phyloP scores from a whole-genome alignment of 257 asterid genomes.

The Haberlea rhodopensis region DNA sequence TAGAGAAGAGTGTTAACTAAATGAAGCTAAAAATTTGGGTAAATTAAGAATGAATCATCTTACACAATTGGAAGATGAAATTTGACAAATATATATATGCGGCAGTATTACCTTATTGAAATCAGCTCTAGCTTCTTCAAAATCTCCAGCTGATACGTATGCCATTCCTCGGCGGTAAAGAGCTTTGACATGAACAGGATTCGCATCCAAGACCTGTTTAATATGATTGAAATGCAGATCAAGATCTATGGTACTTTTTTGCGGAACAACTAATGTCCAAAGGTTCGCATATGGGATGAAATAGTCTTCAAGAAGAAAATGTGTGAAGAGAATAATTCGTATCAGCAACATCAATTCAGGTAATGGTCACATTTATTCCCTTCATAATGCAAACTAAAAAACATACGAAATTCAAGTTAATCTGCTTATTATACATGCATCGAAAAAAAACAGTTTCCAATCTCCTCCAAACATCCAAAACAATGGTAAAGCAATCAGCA shows the following conservation, averaged over 20 bases:
- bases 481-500: background rate
- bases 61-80: background rate
- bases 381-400: background rate
- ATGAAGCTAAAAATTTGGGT: background rate
- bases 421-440: background rate
- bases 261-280: background rate
- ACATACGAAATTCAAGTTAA: background rate
- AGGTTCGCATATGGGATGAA: background rate
- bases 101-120: conserved; percentile 61
- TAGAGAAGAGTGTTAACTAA: conserved; percentile 9
- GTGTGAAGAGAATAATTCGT: background rate
- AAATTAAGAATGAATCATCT: background rate
- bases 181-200: conserved; percentile 88
- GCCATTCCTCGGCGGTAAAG: conserved; percentile 99
- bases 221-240: conserved; percentile 5
- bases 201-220: conserved; percentile 80
- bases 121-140: conserved; percentile 87
- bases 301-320: background rate
- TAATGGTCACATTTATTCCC: background rate
- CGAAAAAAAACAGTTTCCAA: background rate
- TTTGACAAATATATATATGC: background rate
- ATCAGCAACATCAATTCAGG: background rate
- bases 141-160: conserved; percentile 75
- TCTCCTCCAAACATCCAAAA: background rate
- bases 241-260: background rate